Evolutionary conservation across 2,329 filamentous ascomycete species (phyloP).

Genomic region (Aspergillus glaucus): DNA sequence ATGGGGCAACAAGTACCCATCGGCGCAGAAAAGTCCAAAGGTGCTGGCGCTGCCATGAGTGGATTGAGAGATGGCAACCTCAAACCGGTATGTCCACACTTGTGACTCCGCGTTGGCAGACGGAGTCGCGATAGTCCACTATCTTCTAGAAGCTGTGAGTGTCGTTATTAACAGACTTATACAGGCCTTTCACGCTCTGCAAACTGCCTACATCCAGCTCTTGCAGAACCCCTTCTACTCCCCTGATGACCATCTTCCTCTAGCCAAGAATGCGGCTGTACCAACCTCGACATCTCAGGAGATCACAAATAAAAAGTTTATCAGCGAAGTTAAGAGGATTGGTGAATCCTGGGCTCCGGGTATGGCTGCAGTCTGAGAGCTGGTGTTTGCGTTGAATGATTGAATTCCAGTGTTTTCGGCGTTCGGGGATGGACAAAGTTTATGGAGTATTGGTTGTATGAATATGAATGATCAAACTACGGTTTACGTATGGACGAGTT

Average conservation of each 20-base stretch:
- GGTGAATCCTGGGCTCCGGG: slow-evolving; percentile 80
- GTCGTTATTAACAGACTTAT: slow-evolving; percentile 3
- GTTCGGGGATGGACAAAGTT: too few relatives aligned
- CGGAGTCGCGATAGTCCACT: neutral
- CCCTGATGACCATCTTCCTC: slow-evolving; percentile 73
- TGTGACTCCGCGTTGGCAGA: neutral
- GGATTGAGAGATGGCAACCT: slow-evolving; percentile 81
- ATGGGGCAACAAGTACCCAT: slow-evolving; percentile 56
- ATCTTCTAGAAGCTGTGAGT: neutral
- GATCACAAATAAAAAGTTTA: slow-evolving; percentile 77
- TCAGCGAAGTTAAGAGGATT: slow-evolving; percentile 75
- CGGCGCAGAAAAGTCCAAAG: slow-evolving; percentile 25
- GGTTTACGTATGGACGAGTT: too few relatives aligned
- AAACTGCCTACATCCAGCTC: slow-evolving; percentile 82
- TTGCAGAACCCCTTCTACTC: slow-evolving; percentile 93
- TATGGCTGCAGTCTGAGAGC: slow-evolving; percentile 56
- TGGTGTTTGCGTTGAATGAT: too few relatives aligned
- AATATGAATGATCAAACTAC: too few relatives aligned
- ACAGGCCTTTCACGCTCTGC: slow-evolving; percentile 80
- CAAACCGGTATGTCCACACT: slow-evolving; percentile 57
- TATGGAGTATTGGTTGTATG: too few relatives aligned
- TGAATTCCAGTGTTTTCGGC: too few relatives aligned
- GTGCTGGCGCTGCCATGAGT: slow-evolving; percentile 41
- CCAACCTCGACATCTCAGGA: slow-evolving; percentile 48
- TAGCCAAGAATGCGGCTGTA: slow-evolving; percentile 38